Percentiles rank a stretch among this genome's conserved stretches.
These are phyloP conservation scores for Saccharomycopsis crataegensis DNA, from an alignment of 1,139 yeast species.

Conservation along the genomic window DNA sequence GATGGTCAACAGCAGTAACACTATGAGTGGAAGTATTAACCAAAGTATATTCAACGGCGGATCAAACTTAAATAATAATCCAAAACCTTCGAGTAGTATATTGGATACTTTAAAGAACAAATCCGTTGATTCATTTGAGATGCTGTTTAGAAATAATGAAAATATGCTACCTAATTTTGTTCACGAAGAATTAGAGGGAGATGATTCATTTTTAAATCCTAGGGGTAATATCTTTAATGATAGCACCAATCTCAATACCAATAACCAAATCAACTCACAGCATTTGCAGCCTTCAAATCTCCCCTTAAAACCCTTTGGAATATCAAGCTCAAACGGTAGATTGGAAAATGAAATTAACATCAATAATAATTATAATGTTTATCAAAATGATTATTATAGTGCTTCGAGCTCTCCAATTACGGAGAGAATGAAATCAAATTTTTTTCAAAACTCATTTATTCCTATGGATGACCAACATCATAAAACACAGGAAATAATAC, in stretches of 20 bases:
- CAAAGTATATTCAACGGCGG: neutral
- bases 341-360: too few relatives aligned
- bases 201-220: neutral
- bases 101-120: constrained; percentile 9
- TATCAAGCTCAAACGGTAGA: too few relatives aligned
- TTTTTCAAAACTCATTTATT: too few relatives aligned
- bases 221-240: neutral
- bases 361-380: too few relatives aligned
- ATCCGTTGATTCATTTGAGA: constrained; percentile 10
- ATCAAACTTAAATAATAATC: neutral
- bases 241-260: neutral
- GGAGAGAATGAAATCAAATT: too few relatives aligned
- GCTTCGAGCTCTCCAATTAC: too few relatives aligned
- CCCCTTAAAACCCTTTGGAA: too few relatives aligned
- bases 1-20: neutral
- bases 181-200: neutral
- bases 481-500: too few relatives aligned
- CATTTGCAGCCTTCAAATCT: too few relatives aligned
- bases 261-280: neutral
- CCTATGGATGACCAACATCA: too few relatives aligned
- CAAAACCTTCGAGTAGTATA: neutral
- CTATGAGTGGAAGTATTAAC: neutral
- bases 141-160: neutral
- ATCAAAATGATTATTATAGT: too few relatives aligned
- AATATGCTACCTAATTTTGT: constrained; percentile 2